Evolutionary conservation across 1,139 yeast species (phyloP).

Genomic region (Kurtzmaniella natalensis): DNA sequence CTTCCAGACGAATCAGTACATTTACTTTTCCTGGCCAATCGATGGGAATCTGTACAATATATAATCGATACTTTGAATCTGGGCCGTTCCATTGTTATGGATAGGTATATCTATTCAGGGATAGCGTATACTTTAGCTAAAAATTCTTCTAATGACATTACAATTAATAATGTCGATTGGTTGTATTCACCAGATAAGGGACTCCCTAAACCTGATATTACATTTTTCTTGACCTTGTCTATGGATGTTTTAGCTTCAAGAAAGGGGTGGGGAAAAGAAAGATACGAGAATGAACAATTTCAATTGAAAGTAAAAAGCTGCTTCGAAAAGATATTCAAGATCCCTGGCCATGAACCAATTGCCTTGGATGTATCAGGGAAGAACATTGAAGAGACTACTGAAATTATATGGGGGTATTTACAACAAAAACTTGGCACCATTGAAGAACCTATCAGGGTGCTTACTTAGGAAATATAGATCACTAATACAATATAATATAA

Average conservation of each 20-base stretch:
- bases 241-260: constrained; percentile 47
- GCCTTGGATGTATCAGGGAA: constrained; percentile 58
- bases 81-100: constrained; percentile 67
- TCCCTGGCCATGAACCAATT: constrained; percentile 31
- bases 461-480: too few relatives aligned
- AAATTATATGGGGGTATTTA: constrained; percentile 27
- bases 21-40: constrained; percentile 82
- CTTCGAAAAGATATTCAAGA: constrained; percentile 47
- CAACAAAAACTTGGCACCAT: too few relatives aligned
- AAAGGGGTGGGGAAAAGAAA: constrained; percentile 86
- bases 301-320: constrained; percentile 63
- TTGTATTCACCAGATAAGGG: constrained; percentile 79
- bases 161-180: constrained; percentile 61
- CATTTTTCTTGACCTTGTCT: constrained; percentile 68
- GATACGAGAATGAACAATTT: constrained; percentile 75
- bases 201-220: constrained; percentile 80
- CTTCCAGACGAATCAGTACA: constrained; percentile 80
- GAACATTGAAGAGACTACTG: constrained; percentile 53
- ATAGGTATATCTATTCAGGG: constrained; percentile 90
- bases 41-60: constrained; percentile 77
- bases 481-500: too few relatives aligned
- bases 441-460: too few relatives aligned
- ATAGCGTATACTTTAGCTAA: constrained; percentile 92
- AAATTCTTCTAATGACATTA: constrained; percentile 23
- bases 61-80: constrained; percentile 41